A percentile compares a stretch with the other conserved stretches of the same genome.
phyloP scores from a whole-genome alignment of 1,139 yeast species.

The Saccharomyces hybrid region DNA sequence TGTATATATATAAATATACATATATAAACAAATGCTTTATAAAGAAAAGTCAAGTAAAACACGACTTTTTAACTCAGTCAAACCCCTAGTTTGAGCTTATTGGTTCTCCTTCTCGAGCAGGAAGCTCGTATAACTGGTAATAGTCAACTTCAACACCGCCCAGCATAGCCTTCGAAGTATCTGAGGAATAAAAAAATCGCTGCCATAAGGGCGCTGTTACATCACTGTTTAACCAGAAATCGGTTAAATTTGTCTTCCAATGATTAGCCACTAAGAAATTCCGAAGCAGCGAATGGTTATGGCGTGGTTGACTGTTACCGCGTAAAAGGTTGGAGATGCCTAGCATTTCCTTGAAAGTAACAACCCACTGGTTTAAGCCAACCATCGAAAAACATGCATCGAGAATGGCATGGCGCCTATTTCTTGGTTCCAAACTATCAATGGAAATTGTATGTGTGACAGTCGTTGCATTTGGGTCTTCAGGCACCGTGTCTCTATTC shows the following conservation, averaged over 20 bases:
- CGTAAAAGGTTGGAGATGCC: conserved; percentile 13
- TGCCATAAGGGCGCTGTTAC: conserved; percentile 36
- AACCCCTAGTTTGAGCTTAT: neutral
- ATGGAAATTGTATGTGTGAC: conserved; percentile 28
- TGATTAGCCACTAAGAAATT: conserved; percentile 32
- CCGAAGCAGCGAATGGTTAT: conserved; percentile 33
- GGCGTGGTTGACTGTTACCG: conserved; percentile 4
- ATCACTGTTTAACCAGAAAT: conserved; percentile 58
- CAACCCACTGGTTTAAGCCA: conserved; percentile 31
- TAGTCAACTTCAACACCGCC: conserved; percentile 58
- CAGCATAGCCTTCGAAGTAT: conserved; percentile 53
- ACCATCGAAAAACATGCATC: conserved; percentile 21
- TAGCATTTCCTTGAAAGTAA: conserved; percentile 27
- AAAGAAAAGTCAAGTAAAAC: neutral
- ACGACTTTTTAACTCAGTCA: neutral
- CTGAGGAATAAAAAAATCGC: conserved; percentile 47
- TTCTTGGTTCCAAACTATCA: neutral
- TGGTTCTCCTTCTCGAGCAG: conserved; percentile 22
- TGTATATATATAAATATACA: too few relatives aligned
- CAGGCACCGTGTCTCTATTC: neutral
- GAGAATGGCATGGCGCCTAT: conserved; percentile 1
- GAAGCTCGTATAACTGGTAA: conserved; percentile 48
- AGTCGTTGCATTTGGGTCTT: conserved; percentile 7
- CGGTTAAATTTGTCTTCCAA: conserved; percentile 49
- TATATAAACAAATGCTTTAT: neutral